Base-by-base conservation (phyloP, 306 rosid genomes). In the Medicago lupulina region DNA sequence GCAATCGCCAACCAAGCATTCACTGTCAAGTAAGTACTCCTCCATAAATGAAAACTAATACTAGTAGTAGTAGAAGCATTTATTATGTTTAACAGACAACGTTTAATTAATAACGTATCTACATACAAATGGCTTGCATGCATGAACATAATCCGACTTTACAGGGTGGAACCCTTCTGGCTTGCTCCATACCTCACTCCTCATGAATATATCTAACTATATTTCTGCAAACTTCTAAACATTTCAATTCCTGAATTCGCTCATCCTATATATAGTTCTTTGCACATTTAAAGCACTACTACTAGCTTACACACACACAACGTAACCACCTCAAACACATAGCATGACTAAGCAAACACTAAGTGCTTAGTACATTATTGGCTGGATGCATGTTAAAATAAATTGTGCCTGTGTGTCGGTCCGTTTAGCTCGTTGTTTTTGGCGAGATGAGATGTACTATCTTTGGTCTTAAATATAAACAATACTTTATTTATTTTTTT, bases 141-240 rank as follows among this genome's bases (percentile, higher is more conserved):
- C 74, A 76, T 76, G 74, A 54, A 76, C 36, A 53, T 76, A 51
- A 3, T 66, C 28, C 15, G 12, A 14, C 58, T 73, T 72, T 73
- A 73, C 68, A 75, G 72, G 79, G 73, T 75, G 79, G 63, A 72
- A 75, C 53, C 63, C 50, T 75, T 75, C 72, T 47, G 53, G 12
- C 50, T 15, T 11, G 53, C 79, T 64, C 64, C 73, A 64, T 75
- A 50, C 79, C 38, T 62, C 50, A 47, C 61, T 62, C 38, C 7
- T 62, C 59, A 15, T 8, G 18, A 49, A 58, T 58, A 9, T 23
- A 21, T 47, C 25, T 72, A 40, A 40, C 9, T 50, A n/a, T 50
- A 39, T 62, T 44, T 74, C 19, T 44, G 50, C 70, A 44, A 28
- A 46, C 39, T 57, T 72, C 55, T 39, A 71, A 39, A 73, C 7